Base-by-base conservation (phyloP, 2,329 filamentous ascomycete species). In the Colletotrichum cordylinicola region DNA sequence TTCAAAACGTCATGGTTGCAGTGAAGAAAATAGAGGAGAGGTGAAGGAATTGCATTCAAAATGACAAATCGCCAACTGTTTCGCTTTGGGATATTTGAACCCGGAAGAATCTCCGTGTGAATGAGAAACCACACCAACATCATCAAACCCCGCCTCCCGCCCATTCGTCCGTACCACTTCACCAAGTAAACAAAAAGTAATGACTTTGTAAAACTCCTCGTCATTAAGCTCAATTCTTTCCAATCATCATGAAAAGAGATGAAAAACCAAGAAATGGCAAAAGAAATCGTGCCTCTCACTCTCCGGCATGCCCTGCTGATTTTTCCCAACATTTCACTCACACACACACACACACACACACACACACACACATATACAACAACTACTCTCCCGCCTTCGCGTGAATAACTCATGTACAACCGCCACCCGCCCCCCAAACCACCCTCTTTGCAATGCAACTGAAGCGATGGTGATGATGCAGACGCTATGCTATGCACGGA, bases 401-500 rank as follows among this genome's bases (percentile, higher is more conserved):
- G 24, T 55, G 37, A 62, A 48, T 48, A 70, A 64, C 69, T 56
- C 39, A 67, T 21, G 43, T 52, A 52, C 43, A 52, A 52, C 43
- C 43, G 8, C 6, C 43, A 12, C n/a, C 43, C 43, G 10, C 10
- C 43, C n/a, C 43, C 43, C 43, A 10, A 52, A 52, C n/a, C 43
- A 52, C 43, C 43, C n/a, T 27, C 15, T 55, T 29, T 56, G 62
- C 52, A 27, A 74, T 72, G 68, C 70, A 48, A 62, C 31, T 65
- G 56, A 55, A 64, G 58, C 58, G 33, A 67, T 65, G 65, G 73
- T 75, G 70, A 69, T 64, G 64, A 72, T 73, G 70, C 73, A 75
- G 73, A 75, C 73, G 73, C 73, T 75, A 73, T 75, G 73, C 73
- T 75, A 75, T 75, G 70, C 73, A 73, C 58, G 35, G 68, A 29